Evolutionary conservation across 2,329 filamentous ascomycete species (phyloP).

Genomic region (Trichoderma cornu-damae): DNA sequence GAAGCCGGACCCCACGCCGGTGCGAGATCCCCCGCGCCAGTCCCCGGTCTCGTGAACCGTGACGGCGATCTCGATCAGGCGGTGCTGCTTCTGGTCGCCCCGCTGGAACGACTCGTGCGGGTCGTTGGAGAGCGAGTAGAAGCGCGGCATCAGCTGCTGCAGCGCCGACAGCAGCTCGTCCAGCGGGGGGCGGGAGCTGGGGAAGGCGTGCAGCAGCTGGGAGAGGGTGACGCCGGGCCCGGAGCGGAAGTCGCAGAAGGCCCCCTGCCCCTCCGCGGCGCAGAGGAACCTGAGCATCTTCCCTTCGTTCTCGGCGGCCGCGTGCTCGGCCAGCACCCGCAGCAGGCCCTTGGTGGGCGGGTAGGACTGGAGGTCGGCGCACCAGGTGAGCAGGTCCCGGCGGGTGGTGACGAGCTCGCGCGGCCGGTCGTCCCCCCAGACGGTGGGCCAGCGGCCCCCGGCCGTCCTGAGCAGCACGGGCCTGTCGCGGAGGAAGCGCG

Average conservation of each 20-base stretch:
- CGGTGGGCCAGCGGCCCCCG: slow-evolving; percentile 87
- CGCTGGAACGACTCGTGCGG: slow-evolving; percentile 70
- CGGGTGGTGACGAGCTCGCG: slow-evolving; percentile 86
- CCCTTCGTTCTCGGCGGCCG: slow-evolving; percentile 73
- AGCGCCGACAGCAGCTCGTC: slow-evolving; percentile 74
- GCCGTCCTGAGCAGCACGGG: slow-evolving; percentile 73
- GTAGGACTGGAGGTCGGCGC: slow-evolving; percentile 86
- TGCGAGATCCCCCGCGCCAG: slow-evolving; percentile 67
- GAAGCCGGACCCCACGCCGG: slow-evolving; percentile 87
- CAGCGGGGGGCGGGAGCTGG: slow-evolving; percentile 82
- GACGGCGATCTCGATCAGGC: slow-evolving; percentile 92
- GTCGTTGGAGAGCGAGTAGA: slow-evolving; percentile 97
- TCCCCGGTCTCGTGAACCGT: slow-evolving; percentile 83
- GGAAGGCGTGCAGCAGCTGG: slow-evolving; percentile 87
- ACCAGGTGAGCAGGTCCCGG: slow-evolving; percentile 91
- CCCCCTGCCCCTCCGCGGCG: slow-evolving; percentile 82
- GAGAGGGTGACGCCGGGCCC: slow-evolving; percentile 78
- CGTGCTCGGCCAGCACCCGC: slow-evolving; percentile 79
- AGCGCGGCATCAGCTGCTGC: slow-evolving; percentile 89
- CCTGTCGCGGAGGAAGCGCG: slow-evolving; percentile 77
- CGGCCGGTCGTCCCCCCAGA: slow-evolving; percentile 88
- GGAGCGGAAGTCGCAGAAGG: slow-evolving; percentile 91
- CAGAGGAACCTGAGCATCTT: slow-evolving; percentile 83
- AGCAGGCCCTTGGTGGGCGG: slow-evolving; percentile 84
- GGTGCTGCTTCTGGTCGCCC: slow-evolving; percentile 64